Percentiles rank a stretch among this genome's conserved stretches.
phyloP scores from a whole-genome alignment of 2,329 filamentous ascomycete genomes.

The Dryadomyces quercus-mongolicae region DNA sequence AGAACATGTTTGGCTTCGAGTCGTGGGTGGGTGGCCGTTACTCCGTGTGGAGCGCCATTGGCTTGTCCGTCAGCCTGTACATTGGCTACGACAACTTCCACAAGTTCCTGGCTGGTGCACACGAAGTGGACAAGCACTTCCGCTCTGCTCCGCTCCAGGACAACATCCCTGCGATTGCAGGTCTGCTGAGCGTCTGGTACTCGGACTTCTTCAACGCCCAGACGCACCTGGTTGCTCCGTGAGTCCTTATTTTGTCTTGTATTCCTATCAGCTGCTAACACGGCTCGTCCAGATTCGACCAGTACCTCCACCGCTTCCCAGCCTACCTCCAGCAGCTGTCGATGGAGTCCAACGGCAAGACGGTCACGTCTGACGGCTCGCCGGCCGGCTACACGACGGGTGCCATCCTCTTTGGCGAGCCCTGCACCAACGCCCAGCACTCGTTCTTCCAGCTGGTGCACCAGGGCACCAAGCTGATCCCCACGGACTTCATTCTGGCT shows the following conservation, averaged over 20 bases:
- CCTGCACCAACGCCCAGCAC: constrained; percentile 97
- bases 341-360: constrained; percentile 99
- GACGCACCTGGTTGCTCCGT: constrained; percentile 93
- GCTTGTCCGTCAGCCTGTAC: constrained; percentile 85
- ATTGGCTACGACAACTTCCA: constrained; percentile 97
- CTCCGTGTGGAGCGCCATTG: constrained; percentile 98
- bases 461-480: constrained; percentile 98
- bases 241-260: constrained; percentile 26
- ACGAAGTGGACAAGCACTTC: constrained; percentile 99
- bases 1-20: constrained; percentile 99
- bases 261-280: background rate
- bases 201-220: constrained; percentile 97
- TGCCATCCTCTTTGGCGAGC: constrained; percentile 92
- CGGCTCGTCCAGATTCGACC: constrained; percentile 66
- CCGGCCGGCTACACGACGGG: constrained; percentile 97
- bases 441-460: constrained; percentile 99
- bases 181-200: constrained; percentile 95
- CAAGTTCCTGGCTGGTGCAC: constrained; percentile 84
- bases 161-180: constrained; percentile 89
- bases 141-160: constrained; percentile 76
- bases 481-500: constrained; percentile 93
- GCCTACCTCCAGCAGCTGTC: constrained; percentile 98
- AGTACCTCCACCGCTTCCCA: constrained; percentile 97
- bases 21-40: constrained; percentile 98
- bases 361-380: constrained; percentile 76